These are phyloP conservation scores for Jimgerdemannia lactiflua DNA, from an alignment of 192 early-diverging fungal genomes.

Conservation along the genomic window DNA sequence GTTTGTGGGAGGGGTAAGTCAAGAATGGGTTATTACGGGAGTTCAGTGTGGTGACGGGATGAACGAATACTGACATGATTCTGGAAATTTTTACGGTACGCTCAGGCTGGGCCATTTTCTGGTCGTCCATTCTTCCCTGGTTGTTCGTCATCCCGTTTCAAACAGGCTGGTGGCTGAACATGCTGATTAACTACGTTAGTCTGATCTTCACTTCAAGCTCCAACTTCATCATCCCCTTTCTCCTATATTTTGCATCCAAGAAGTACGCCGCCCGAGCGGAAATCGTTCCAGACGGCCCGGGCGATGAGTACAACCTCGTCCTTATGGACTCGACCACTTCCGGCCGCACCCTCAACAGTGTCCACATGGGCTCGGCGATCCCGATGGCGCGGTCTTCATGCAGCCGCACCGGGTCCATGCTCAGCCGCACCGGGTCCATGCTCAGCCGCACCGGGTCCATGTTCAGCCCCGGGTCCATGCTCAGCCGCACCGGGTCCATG, in stretches of 20 bases:
- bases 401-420: constrained; percentile 14
- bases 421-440: constrained; percentile 1
- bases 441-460: background rate
- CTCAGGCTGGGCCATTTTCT: constrained; percentile 41
- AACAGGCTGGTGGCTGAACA: constrained; percentile 55
- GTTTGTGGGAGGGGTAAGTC: constrained; percentile 38
- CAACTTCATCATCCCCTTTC: constrained; percentile 67
- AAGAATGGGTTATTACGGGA: background rate
- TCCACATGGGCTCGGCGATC: background rate
- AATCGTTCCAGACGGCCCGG: constrained; percentile 1
- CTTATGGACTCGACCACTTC: background rate
- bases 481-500: constrained; percentile 20
- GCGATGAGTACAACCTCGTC: constrained; percentile 4
- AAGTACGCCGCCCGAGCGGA: constrained; percentile 23
- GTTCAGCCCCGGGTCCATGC: constrained; percentile 9
- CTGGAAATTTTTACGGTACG: constrained; percentile 17
- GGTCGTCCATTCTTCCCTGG: constrained; percentile 58
- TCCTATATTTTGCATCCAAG: constrained; percentile 60
- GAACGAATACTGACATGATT: background rate
- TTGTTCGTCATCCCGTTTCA: constrained; percentile 63
- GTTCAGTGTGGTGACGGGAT: background rate
- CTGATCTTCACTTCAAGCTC: constrained; percentile 62
- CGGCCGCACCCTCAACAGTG: constrained; percentile 5
- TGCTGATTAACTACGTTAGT: constrained; percentile 60
- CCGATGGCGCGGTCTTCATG: background rate